A percentile compares a stretch with the other conserved stretches of the same genome.
Conservation (phyloP, 441 rosid species). For the Mallotus japonicus region DNA sequence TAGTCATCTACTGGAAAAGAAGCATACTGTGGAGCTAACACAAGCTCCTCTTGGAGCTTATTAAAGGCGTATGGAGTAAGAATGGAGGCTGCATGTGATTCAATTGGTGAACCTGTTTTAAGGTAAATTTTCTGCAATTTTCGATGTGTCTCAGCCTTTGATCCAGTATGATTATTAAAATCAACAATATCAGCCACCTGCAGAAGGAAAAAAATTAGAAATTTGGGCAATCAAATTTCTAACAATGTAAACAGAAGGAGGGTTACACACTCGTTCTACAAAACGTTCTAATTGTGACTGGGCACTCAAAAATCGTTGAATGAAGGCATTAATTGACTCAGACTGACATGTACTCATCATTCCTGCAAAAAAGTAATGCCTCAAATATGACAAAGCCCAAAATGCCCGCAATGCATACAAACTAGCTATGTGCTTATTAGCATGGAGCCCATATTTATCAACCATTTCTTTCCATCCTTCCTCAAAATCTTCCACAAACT, state of each 20-base stretch:
- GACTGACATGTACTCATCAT: constrained; percentile 19
- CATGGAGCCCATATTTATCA: constrained; percentile 25
- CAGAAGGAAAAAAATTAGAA: constrained; percentile 5
- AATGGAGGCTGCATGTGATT: constrained; percentile 51
- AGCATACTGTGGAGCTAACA: constrained; percentile 62
- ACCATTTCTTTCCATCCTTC: constrained; percentile 32
- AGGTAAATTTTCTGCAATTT: constrained; percentile 43
- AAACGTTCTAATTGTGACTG: constrained; percentile 46
- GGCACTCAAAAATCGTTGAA: constrained; percentile 37
- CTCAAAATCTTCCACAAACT: constrained; percentile 28
- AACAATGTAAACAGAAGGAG: too few relatives aligned
- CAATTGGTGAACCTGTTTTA: constrained; percentile 66
- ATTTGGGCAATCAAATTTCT: background rate
- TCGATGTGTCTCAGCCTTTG: constrained; percentile 39
- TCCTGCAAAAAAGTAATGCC: constrained; percentile 29
- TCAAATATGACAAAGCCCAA: constrained; percentile 28
- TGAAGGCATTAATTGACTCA: constrained; percentile 23
- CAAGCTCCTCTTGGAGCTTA: constrained; percentile 59
- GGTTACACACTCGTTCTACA: constrained; percentile 37
- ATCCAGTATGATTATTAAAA: constrained; percentile 32
- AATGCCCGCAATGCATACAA: constrained; percentile 23
- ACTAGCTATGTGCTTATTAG: constrained; percentile 25
- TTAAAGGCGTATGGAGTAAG: constrained; percentile 57
- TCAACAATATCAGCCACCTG: constrained; percentile 50
- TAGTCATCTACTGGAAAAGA: constrained; percentile 49